Percentiles rank a stretch among this genome's conserved stretches.
These are phyloP conservation scores for Furcasterigmium furcatum DNA, from an alignment of 2,329 filamentous ascomycete species.

Conservation along the genomic window DNA sequence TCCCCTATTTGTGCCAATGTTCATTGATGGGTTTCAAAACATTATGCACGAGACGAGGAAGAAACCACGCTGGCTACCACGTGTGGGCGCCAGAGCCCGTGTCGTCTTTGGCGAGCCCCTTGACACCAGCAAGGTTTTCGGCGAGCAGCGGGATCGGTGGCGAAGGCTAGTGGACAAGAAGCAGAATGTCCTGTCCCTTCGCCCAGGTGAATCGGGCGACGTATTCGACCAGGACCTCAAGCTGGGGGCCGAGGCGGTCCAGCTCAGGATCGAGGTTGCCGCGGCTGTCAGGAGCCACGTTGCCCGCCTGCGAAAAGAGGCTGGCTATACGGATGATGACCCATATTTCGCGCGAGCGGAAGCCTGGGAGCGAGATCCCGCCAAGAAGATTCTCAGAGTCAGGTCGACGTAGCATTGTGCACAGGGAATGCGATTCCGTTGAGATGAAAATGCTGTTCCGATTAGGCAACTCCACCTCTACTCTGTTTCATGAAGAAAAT, in stretches of 20 bases:
- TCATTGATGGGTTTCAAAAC: constrained; percentile 84
- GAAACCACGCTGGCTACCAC: constrained; percentile 79
- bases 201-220: background rate
- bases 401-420: constrained; percentile 49
- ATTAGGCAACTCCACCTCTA: no score
- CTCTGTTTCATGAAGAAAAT: no score
- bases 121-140: constrained; percentile 72
- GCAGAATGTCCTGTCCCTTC: constrained; percentile 21
- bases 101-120: constrained; percentile 78
- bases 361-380: constrained; percentile 66
- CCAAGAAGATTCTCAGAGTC: constrained; percentile 45
- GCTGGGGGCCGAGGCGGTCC: constrained; percentile 70
- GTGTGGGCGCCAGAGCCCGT: constrained; percentile 65
- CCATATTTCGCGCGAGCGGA: constrained; percentile 73
- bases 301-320: constrained; percentile 66
- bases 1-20: constrained; percentile 89
- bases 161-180: constrained; percentile 54
- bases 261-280: constrained; percentile 72
- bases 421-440: constrained; percentile 6
- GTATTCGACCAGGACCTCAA: constrained; percentile 59
- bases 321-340: constrained; percentile 78
- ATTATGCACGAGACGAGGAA: constrained; percentile 82
- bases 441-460: no score
- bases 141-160: constrained; percentile 74
- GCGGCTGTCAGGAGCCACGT: constrained; percentile 75